Evolutionary conservation across 176 grass and related monocot species (phyloP), one percentile per base, ranked within the genome.

Genomic region (Olyra latifolia): DNA sequence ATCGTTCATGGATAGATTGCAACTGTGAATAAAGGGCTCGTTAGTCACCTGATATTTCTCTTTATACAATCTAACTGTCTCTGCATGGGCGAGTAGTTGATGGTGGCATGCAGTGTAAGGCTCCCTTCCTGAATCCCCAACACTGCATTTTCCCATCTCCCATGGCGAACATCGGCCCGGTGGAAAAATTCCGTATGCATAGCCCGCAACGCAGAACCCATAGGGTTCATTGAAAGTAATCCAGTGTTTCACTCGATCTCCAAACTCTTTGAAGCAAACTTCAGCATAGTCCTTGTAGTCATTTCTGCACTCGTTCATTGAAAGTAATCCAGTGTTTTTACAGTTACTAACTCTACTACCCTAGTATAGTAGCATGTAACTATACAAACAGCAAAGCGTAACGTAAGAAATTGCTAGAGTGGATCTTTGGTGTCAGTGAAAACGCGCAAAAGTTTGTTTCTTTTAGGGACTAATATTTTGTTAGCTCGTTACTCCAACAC

Each of bases 21-120:
- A 35, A 35, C 32, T 35, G 1, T 35, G 32, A 35, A 35, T 35
- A 35, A 35, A 35, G 32, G 32, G 5, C 32, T 35, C 32, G 32
- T 35, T 35, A 35, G 5, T 35, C 32, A 35, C 32, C 32, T 35
- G 32, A 35, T 35, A 35, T 35, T 35, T 35, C 32, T 35, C 32
- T 35, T 35, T 83, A 66, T 88, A 92, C 23, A 88, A 16, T 1
- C 47, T 70, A 17, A 80, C 83, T 1, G 69, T 42, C 1, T 39
- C 38, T 4, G 79, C 90, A 52, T 92, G 90, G 47, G 90, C 86
- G 1, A 92, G 79, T 6, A 92, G 17, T 16, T 71, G 49, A 25
- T 92, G 69, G 30, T 92, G 90, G 29, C 79, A 82, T 7, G 25
- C 87, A 8, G 30, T 82, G 62, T 89, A 92, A 42, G 90, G 87